Percentiles rank a stretch among this genome's conserved stretches.
Evolutionary conservation across 257 asterid species (phyloP).

Genomic region (Solanum pimpinellifolium): DNA sequence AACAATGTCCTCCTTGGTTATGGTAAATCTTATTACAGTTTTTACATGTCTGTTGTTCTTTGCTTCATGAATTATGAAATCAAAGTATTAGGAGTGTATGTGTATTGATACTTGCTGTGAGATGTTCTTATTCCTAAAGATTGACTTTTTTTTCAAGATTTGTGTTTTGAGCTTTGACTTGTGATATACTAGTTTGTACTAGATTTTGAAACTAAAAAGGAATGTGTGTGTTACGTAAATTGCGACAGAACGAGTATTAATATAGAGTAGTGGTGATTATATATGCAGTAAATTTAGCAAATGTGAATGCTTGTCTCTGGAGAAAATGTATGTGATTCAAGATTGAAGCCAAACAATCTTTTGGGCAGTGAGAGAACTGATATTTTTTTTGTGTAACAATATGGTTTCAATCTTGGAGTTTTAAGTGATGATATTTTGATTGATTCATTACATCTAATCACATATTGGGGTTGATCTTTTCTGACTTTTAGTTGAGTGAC

Average conservation of each 20-base stretch:
- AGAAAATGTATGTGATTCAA: background rate
- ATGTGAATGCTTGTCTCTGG: background rate
- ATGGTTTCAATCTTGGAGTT: background rate
- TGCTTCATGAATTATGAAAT: background rate
- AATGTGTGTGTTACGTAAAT: background rate
- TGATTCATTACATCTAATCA: background rate
- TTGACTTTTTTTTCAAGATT: background rate
- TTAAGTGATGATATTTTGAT: background rate
- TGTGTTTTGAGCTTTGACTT: background rate
- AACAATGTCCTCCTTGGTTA: conserved; percentile 91
- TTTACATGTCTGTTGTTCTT: background rate
- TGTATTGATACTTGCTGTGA: background rate
- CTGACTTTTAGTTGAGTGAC: background rate
- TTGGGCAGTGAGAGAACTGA: background rate
- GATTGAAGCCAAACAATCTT: background rate
- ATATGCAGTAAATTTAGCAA: background rate
- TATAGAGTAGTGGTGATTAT: background rate
- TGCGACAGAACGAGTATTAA: background rate
- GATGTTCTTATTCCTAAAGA: background rate
- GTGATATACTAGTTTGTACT: background rate
- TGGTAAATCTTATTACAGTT: conserved; percentile 24
- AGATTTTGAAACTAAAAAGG: background rate
- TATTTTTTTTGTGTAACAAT: background rate
- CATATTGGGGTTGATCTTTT: background rate
- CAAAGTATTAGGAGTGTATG: background rate